These are phyloP conservation scores for Aristolochia contorta DNA, from an alignment of 164 flowering plant species.

Conservation along the genomic window DNA sequence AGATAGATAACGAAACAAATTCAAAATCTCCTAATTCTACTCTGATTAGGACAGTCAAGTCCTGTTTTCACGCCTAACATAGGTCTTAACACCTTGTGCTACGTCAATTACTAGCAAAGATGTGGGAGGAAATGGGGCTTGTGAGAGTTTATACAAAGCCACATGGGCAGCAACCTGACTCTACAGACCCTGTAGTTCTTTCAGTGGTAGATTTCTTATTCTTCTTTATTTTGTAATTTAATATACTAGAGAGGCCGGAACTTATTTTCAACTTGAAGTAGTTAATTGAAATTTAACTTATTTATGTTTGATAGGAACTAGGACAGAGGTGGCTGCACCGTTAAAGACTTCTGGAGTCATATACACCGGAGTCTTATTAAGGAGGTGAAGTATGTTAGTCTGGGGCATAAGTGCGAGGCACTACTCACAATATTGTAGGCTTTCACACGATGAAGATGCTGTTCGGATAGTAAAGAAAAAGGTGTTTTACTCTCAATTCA, in stretches of 20 bases:
- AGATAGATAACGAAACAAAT: too few relatives aligned
- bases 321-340: conserved; percentile 97
- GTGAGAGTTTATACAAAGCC: conserved; percentile 96
- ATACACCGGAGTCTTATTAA: conserved; percentile 84
- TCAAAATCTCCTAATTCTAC: too few relatives aligned
- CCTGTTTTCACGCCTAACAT: too few relatives aligned
- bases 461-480: conserved; percentile 98
- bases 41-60: too few relatives aligned
- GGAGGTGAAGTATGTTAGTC: conserved; percentile 91
- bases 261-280: conserved; percentile 3
- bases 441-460: conserved; percentile 90
- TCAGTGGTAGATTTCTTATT: conserved; percentile 55
- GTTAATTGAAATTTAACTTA: too few relatives aligned
- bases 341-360: conserved; percentile 93
- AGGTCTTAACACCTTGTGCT: too few relatives aligned
- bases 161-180: conserved; percentile 99
- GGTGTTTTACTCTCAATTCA: conserved; percentile 25
- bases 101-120: conserved; percentile 85
- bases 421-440: conserved; percentile 96
- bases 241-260: background rate
- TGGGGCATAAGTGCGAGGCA: conserved; percentile 98
- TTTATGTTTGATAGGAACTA: conserved; percentile 9
- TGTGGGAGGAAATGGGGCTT: conserved; percentile 99
- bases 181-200: conserved; percentile 85
- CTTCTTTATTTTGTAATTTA: background rate